A percentile compares a stretch with the other conserved stretches of the same genome.
phyloP scores from a whole-genome alignment of 1,284 basidiomycete species.

The Sporisorium iseilematis-ciliati region DNA sequence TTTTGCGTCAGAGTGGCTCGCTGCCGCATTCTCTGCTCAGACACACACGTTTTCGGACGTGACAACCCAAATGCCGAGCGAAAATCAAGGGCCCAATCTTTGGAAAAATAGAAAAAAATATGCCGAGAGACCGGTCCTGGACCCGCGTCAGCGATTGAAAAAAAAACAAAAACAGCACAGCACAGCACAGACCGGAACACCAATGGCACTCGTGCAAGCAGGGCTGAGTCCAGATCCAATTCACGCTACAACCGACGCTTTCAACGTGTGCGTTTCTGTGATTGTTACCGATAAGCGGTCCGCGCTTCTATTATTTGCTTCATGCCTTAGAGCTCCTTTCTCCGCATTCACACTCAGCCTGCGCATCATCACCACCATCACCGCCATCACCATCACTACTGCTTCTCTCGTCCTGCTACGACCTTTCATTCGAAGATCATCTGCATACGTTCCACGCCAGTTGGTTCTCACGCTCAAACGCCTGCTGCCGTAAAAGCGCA shows the following conservation, averaged over 20 bases:
- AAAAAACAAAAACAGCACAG: slow-evolving; percentile 1
- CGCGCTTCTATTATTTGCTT: too few species aligned
- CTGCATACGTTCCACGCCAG: background rate
- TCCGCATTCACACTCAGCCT: too few species aligned
- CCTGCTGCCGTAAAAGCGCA: background rate
- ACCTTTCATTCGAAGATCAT: background rate
- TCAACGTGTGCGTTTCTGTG: too few species aligned
- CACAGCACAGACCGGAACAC: background rate
- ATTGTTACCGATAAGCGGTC: too few species aligned
- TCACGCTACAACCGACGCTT: too few species aligned
- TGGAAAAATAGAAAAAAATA: background rate
- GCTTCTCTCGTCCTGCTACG: too few species aligned
- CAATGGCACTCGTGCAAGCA: background rate
- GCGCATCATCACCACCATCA: too few species aligned
- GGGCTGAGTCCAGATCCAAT: too few species aligned
- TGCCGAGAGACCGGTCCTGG: slow-evolving; percentile 11
- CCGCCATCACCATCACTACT: too few species aligned
- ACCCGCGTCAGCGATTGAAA: slow-evolving; percentile 3
- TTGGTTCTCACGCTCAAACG: background rate
- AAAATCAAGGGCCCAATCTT: slow-evolving; percentile 13
- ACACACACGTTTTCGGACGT: slow-evolving; percentile 6
- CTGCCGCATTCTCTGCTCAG: slow-evolving; percentile 6
- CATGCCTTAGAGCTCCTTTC: too few species aligned
- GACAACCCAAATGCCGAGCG: slow-evolving; percentile 2
- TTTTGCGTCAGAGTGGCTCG: background rate